These are phyloP conservation scores for Fusarium neocosmosporiellum DNA, from an alignment of 2,329 filamentous ascomycete genomes.

Conservation along the genomic window DNA sequence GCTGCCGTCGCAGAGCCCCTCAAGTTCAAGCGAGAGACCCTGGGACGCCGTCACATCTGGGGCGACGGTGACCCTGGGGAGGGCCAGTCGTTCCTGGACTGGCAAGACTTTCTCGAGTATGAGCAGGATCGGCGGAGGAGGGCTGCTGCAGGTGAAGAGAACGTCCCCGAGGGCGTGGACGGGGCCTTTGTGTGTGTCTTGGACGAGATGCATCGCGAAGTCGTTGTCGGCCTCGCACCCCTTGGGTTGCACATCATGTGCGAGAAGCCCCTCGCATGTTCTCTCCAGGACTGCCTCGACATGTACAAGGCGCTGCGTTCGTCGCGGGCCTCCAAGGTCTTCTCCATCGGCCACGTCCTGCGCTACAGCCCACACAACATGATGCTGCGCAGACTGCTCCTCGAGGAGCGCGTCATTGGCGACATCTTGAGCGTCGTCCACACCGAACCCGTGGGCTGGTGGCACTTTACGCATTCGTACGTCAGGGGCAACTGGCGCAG, in stretches of 20 bases:
- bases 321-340: slow-evolving; percentile 61
- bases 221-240: slow-evolving; percentile 78
- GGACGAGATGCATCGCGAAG: slow-evolving; percentile 89
- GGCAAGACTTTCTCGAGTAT: slow-evolving; percentile 80
- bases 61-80: slow-evolving; percentile 59
- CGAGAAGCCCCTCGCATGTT: slow-evolving; percentile 92
- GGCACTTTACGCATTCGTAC: slow-evolving; percentile 93
- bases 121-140: slow-evolving; percentile 72
- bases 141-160: slow-evolving; percentile 58
- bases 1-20: slow-evolving; percentile 85
- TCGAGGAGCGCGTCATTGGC: slow-evolving; percentile 81
- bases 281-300: slow-evolving; percentile 78
- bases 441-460: slow-evolving; percentile 94
- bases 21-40: slow-evolving; percentile 76
- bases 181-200: slow-evolving; percentile 75
- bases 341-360: slow-evolving; percentile 93
- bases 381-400: slow-evolving; percentile 80
- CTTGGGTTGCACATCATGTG: slow-evolving; percentile 86
- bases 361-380: slow-evolving; percentile 95
- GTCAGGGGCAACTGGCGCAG: slow-evolving; percentile 96
- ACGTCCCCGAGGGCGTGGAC: slow-evolving; percentile 67
- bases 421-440: slow-evolving; percentile 89
- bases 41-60: slow-evolving; percentile 82
- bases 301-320: slow-evolving; percentile 72
- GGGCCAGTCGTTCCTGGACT: slow-evolving; percentile 78